Percentiles rank a stretch among this genome's conserved stretches.
These are phyloP conservation scores for Saccharomycodes ludwigii DNA, from an alignment of 805 yeast genomes.

Conservation along the genomic window DNA sequence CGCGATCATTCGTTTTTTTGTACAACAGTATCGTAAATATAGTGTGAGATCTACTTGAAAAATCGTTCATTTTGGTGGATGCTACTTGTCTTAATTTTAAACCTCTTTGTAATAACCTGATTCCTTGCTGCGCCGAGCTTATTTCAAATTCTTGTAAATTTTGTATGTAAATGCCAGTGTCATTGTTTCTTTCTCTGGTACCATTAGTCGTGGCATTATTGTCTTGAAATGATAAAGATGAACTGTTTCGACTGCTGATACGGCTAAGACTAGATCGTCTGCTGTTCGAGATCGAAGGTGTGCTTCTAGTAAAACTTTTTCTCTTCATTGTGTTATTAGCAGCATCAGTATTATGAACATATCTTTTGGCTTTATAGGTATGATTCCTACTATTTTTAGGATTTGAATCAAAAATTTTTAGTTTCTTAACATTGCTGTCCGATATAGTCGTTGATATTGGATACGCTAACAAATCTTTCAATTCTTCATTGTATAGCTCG, in stretches of 20 bases:
- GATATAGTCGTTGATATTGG: conserved; percentile 3
- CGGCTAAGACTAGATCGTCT: no score
- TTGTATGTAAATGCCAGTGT: conserved; percentile 38
- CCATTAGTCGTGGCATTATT: conserved; percentile 1
- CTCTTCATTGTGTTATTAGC: not conserved
- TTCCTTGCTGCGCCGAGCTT: conserved; percentile 42
- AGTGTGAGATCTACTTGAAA: conserved; percentile 67
- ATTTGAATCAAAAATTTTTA: conserved; percentile 38
- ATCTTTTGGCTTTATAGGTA: not conserved
- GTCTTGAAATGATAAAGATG: conserved; percentile 1
- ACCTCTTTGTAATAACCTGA: conserved; percentile 43
- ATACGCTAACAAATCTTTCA: conserved; percentile 53
- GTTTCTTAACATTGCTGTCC: conserved; percentile 29
- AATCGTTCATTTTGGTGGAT: conserved; percentile 60
- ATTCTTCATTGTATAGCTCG: conserved; percentile 80
- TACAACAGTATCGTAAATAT: conserved; percentile 54
- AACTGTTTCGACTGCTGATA: conserved; percentile 2
- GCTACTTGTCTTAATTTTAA: conserved; percentile 52
- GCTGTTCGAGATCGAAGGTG: no score
- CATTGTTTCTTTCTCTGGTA: conserved; percentile 9
- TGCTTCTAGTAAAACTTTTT: not conserved
- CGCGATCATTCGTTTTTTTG: conserved; percentile 21
- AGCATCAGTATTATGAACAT: not conserved
- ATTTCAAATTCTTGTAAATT: conserved; percentile 53
- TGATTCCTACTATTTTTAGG: conserved; percentile 5